Base-by-base conservation (phyloP, 2,329 filamentous ascomycete genomes). In the Clonostachys rosea region DNA sequence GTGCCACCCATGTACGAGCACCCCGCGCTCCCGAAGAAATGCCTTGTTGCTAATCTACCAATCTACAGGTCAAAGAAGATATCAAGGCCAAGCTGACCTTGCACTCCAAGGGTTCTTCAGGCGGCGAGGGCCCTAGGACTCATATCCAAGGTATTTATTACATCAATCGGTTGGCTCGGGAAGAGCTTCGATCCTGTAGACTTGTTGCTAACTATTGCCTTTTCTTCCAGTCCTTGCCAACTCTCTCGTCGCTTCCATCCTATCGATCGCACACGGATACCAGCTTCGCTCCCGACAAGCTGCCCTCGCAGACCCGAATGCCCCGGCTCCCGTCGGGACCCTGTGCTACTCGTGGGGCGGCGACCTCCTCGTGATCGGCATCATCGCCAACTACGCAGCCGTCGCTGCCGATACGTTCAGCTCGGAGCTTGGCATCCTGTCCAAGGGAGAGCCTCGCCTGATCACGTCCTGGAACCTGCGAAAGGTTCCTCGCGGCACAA, bases 331-430 rank as follows among this genome's bases (percentile, higher is more conserved):
- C 3, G 45, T 62, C 14, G 69, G 74, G 47, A 72, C 70, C 13
- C 61, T 76, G 46, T 85, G 81, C 65, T 85, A 72, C 59, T 66
- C 73, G 1, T 84, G 79, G 79, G 71, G 71, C 43, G 83, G 83
- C 35, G 83, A 86, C 57, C 63, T 86, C 6, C 70, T 86, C 5
- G 70, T 85, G 11, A 60, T 86, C 17, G 84, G 84, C 12, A 84
- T 87, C 54, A 79, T 87, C 54, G 81, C 83, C 40, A 92, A 96
- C 69, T 99, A 99, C 60, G 92, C 91, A 24, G 89, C 89, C 43
- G 91, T 95, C 10, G 84, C 90, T 17, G 89, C 92, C 44, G 94
- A 99, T 65, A 99, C 94, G 0, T 94, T 96, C 64, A 91, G 88
- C 48, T 96, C 91, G 11, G 94, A 99, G 70, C 83, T 99, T 17